Evolutionary conservation across 768 basidiomycete species (phyloP), one percentile per base, ranked within the genome.

Genomic region (Dentipellis fragilis): DNA sequence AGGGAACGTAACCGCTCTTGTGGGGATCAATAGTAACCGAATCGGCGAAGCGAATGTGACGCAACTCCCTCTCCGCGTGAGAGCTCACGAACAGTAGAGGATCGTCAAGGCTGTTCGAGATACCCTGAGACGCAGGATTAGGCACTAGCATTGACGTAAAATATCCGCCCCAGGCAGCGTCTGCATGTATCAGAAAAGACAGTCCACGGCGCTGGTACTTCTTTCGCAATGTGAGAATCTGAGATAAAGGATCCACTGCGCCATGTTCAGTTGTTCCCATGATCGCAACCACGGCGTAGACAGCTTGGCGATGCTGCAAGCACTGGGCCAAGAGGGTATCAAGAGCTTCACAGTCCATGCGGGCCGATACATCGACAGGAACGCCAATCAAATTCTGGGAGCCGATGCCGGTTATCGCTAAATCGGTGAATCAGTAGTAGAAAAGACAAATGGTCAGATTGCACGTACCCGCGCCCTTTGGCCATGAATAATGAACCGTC

Each of bases 141-240:
- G 60, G 58, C 1, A 57, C 64, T 35, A 71, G 57, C 61, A 69
- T 68, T 3, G 67, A 65, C 4, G 68, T 62, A 55, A 76, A 78
- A 61, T 77, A 78, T 4, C 71, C 72, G 4, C 76, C 76, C 76
- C 75, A 77, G 1, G 76, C 76, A 5, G 71, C 75, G 55, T 78
- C 75, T 16, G 68, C 72, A 52, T 76, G 75, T 4, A 77, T 57
- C 17, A 75, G 35, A 59, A 77, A 77, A 0, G 62, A 66, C 12
- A 76, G 61, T 0, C 74, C 75, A 38, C 62, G 60, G 23, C 47
- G 54, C 51, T 64, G 62, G 21, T 65, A 68, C 58, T 71, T 63
- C 4, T 67, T 54, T 2, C 74, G 70, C 3, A 76, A 54, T 0
- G 60, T 54, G 29, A 76, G 38, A 17, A 78, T 67, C 47, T 73